A percentile compares a stretch with the other conserved stretches of the same genome.
These are phyloP conservation scores for Penicillium atrosanguineum DNA, from an alignment of 495 filamentous ascomycete species.

Conservation along the genomic window DNA sequence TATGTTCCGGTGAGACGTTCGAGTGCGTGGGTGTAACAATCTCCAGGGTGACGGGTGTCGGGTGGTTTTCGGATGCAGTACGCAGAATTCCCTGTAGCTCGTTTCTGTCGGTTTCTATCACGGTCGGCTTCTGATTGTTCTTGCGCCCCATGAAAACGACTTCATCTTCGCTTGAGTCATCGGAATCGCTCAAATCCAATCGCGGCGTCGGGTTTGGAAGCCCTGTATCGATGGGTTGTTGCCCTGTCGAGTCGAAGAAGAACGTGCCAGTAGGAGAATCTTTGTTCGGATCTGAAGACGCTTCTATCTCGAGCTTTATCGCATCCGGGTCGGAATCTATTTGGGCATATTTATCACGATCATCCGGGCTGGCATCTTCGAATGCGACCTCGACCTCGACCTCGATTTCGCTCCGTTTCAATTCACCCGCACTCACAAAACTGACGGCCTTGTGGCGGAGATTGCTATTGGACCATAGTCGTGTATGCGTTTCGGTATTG, in stretches of 20 bases:
- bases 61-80: not conserved
- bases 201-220: slow-evolving; percentile 14
- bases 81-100: slow-evolving; percentile 13
- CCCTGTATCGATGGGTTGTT: slow-evolving; percentile 13
- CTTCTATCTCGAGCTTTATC: slow-evolving; percentile 5
- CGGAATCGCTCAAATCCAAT: slow-evolving; percentile 3
- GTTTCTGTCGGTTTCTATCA: slow-evolving; percentile 15
- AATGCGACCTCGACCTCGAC: not conserved
- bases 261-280: slow-evolving; percentile 15
- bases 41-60: not conserved
- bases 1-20: not conserved
- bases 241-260: slow-evolving; percentile 23
- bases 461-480: slow-evolving; percentile 24
- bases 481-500: slow-evolving; percentile 64
- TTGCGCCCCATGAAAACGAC: slow-evolving; percentile 41
- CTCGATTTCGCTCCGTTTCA: slow-evolving; percentile 40
- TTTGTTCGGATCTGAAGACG: not conserved
- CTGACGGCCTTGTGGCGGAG: slow-evolving; percentile 59
- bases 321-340: not conserved
- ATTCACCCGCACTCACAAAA: slow-evolving; percentile 71
- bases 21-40: not conserved
- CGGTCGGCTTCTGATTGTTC: slow-evolving; percentile 12
- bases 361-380: slow-evolving; percentile 16
- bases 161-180: slow-evolving; percentile 43
- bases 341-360: not conserved